Evolutionary conservation across 2,329 filamentous ascomycete species (phyloP).

Genomic region (Chrysoporthe puriensis): DNA sequence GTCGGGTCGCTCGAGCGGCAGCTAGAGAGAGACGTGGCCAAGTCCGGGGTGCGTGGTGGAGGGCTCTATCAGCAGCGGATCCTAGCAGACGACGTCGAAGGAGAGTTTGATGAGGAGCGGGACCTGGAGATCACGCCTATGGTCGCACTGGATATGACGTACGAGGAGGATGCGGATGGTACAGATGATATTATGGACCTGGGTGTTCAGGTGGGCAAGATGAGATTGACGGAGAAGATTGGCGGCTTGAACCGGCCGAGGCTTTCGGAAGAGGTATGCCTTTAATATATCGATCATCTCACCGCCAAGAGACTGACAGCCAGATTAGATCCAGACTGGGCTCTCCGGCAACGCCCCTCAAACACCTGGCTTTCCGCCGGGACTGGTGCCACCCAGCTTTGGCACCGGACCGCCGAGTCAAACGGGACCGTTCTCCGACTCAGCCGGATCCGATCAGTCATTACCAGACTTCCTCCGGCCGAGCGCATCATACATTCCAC

Average conservation of each 20-base stretch:
- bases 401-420: constrained; percentile 25
- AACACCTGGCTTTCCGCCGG: constrained; percentile 22
- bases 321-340: constrained; percentile 41
- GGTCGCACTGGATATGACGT: constrained; percentile 67
- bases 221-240: constrained; percentile 74
- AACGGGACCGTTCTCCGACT: constrained; percentile 21
- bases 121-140: constrained; percentile 65
- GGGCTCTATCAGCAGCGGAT: constrained; percentile 42
- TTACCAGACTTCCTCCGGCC: constrained; percentile 64
- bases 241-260: constrained; percentile 73
- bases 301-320: constrained; percentile 7
- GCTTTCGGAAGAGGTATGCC: constrained; percentile 68
- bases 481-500: constrained; percentile 67
- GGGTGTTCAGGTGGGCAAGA: constrained; percentile 71
- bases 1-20: constrained; percentile 72
- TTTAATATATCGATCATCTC: background rate
- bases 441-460: constrained; percentile 35
- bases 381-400: constrained; percentile 29
- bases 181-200: constrained; percentile 70
- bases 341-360: constrained; percentile 35
- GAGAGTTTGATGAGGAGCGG: constrained; percentile 62
- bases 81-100: constrained; percentile 55
- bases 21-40: constrained; percentile 69
- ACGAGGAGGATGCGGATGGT: constrained; percentile 64
- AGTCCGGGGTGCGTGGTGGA: constrained; percentile 39